Base-by-base conservation (phyloP, 1,139 yeast species). In the Geotrichum klebahnii region DNA sequence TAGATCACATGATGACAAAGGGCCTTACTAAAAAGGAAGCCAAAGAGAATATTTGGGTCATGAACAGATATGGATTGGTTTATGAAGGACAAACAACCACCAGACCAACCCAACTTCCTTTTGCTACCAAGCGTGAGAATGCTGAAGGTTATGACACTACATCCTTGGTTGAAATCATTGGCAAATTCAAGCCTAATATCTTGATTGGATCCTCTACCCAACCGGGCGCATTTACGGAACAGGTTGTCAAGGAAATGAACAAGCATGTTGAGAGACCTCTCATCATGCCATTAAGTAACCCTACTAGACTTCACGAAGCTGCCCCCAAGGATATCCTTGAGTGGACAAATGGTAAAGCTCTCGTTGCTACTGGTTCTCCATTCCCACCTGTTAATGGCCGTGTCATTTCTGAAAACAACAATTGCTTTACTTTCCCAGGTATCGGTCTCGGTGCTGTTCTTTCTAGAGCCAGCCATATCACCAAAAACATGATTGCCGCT, bases 351-450 rank as follows among this genome's bases (percentile, higher is more conserved):
- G 84, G 84, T 65, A 78, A 84, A 61, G 97, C 97, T 2, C 73
- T 92, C 55, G 88, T 90, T 52, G 98, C 97, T 17, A 90, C 97
- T 1, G 97, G 97, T 22, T 90, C 97, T n/a, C 97, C 97, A 31
- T 92, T 92, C 75, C 80, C 78, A 56, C 95, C 96, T n/a, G 97
- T 90, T 45, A 78, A 88, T 61, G 97, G 96, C 38, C 80, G 80
- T 67, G 80, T 76, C 56, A 89, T 90, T 57, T 85, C 96, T 12
- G 97, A 92, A 68, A 89, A 90, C 75, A 90, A 90, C 74, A 90
- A 90, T 74, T 89, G 97, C 72, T 88, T 89, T 71, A 82, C 96
- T 1, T 90, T 90, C 84, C 97, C 98, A 39, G 98, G 97, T 67
- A 88, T 90, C 63, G 97, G 97, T 44, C 75, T 90, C 53, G 97